Percentiles rank a stretch among this genome's conserved stretches.
phyloP scores from a whole-genome alignment of 805 yeast genomes.

The Schizosaccharomyces osmophilus region DNA sequence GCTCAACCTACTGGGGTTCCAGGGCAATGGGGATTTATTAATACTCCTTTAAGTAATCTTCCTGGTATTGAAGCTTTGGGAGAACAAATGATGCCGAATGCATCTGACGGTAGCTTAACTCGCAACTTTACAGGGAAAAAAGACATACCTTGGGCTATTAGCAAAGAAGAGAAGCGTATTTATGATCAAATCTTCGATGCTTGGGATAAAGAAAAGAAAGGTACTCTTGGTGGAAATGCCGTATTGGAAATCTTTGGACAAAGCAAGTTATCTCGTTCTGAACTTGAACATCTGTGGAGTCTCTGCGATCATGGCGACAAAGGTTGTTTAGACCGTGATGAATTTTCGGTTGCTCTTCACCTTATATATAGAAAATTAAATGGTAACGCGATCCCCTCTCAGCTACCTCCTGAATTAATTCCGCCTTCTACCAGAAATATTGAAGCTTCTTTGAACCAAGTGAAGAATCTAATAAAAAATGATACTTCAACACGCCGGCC shows the following conservation, averaged over 20 bases:
- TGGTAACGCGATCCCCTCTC: conserved; percentile 61
- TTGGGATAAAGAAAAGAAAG: conserved; percentile 50
- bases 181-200: conserved; percentile 73
- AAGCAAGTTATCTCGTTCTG: conserved; percentile 67
- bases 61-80: conserved; percentile 5
- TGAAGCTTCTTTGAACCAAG: conserved; percentile 41
- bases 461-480: conserved; percentile 37
- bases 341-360: conserved; percentile 94
- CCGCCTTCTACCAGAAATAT: conserved; percentile 67
- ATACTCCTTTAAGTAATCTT: conserved; percentile 42
- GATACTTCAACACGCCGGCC: conserved; percentile 13
- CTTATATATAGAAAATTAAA: conserved; percentile 72
- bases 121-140: conserved; percentile 21
- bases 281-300: conserved; percentile 77
- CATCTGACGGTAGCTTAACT: conserved; percentile 33
- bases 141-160: conserved; percentile 57
- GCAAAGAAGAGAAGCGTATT: conserved; percentile 63
- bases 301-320: conserved; percentile 60
- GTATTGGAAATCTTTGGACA: conserved; percentile 76
- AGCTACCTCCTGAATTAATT: conserved; percentile 66
- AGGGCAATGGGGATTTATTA: conserved; percentile 60
- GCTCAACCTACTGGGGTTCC: conserved; percentile 36
- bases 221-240: conserved; percentile 51
- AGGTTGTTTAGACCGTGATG: conserved; percentile 68
- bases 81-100: conserved; percentile 35